Percentiles rank a stretch among this genome's conserved stretches.
Conservation (phyloP, 257 asterid genomes). For the Salvia rosmarinus region DNA sequence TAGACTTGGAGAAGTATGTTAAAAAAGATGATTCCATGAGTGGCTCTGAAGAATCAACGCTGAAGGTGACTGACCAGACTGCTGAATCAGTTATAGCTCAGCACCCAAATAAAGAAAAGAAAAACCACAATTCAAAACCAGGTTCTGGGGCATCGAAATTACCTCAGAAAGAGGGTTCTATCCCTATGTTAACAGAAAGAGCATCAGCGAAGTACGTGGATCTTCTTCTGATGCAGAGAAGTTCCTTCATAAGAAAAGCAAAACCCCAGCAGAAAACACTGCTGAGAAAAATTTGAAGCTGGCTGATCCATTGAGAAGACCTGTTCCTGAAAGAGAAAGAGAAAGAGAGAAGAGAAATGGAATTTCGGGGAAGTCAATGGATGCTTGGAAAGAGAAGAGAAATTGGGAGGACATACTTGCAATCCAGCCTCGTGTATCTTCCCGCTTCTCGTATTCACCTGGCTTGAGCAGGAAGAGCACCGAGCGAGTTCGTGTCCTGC, state of each 20-base stretch:
- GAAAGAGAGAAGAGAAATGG: conserved; percentile 78
- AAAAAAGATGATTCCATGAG: conserved; percentile 42
- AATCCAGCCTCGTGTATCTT: conserved; percentile 75
- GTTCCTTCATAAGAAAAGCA: conserved; percentile 54
- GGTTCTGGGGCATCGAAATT: conserved; percentile 53
- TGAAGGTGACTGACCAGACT: conserved; percentile 45
- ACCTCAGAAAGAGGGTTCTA: conserved; percentile 52
- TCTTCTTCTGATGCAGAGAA: conserved; percentile 54
- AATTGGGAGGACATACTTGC: conserved; percentile 98
- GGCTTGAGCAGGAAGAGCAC: conserved; percentile 80
- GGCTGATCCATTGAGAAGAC: conserved; percentile 59
- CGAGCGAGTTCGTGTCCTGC: conserved; percentile 86
- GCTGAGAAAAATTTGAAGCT: conserved; percentile 54
- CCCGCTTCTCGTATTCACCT: conserved; percentile 93
- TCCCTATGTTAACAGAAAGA: conserved; percentile 49
- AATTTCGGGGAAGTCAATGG: conserved; percentile 71
- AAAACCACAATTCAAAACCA: conserved; percentile 48
- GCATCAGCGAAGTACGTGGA: conserved; percentile 48
- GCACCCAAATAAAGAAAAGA: conserved; percentile 58
- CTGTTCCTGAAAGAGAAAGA: conserved; percentile 65
- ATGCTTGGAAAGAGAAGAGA: conserved; percentile 99
- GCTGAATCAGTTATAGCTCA: conserved; percentile 49
- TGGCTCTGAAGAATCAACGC: conserved; percentile 45
- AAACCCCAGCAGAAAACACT: conserved; percentile 42
- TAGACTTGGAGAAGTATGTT: conserved; percentile 44